phyloP scores from a whole-genome alignment of 148 eudicot genomes.

The Nyssa sinensis region DNA sequence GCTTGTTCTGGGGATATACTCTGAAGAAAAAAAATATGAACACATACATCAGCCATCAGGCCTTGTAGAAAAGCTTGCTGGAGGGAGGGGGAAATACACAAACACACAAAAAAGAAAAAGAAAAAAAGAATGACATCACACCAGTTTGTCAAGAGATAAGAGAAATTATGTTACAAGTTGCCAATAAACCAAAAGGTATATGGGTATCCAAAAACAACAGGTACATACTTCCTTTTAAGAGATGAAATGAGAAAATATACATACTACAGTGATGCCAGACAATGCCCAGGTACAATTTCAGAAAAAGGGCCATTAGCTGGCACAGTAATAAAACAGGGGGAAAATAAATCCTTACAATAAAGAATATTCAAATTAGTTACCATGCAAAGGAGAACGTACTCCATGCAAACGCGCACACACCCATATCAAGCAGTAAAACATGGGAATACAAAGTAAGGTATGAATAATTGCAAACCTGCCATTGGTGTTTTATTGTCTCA shows the following conservation, averaged over 20 bases:
- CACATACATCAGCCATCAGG: not conserved
- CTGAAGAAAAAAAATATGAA: constrained; percentile 38
- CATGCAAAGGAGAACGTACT: not conserved
- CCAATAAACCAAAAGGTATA: constrained; percentile 10
- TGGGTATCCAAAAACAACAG: not conserved
- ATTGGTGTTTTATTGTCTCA: constrained; percentile 79
- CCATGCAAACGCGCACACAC: not conserved
- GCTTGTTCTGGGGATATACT: constrained; percentile 88
- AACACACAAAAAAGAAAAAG: too few species aligned
- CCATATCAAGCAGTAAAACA: not conserved
- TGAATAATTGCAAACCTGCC: constrained; percentile 63
- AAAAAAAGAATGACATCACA: not conserved
- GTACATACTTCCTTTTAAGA: not conserved
- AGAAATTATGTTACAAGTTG: not conserved
- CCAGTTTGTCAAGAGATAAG: not conserved
- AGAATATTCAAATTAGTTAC: not conserved
- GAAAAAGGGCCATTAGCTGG: not conserved
- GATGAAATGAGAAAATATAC: not conserved
- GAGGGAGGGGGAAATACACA: too few species aligned
- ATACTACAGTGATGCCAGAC: not conserved
- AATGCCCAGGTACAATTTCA: not conserved
- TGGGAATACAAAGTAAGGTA: not conserved
- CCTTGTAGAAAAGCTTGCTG: not conserved
- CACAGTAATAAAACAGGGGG: not conserved
- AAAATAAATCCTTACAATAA: not conserved